Evolutionary conservation across 352 stramenopile species (phyloP).

Genomic region (Plasmopara viticola): DNA sequence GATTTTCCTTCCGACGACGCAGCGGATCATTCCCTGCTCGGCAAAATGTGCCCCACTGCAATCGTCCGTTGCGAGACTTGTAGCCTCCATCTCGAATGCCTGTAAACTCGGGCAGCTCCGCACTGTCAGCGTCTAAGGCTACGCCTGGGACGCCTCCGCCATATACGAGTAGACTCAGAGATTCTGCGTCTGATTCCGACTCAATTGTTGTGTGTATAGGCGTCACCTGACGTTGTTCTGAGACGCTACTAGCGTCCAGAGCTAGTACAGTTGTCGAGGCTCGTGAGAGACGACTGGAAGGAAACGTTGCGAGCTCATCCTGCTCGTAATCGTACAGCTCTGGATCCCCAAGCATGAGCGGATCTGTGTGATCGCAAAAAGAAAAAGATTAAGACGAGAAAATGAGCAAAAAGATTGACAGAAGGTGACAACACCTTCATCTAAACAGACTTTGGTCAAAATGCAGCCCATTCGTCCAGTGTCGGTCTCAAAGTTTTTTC

Average conservation of each 20-base stretch:
- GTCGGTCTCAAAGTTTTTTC: constrained; percentile 5
- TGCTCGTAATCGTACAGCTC: constrained; percentile 6
- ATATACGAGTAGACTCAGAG: constrained; percentile 22
- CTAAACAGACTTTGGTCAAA: constrained; percentile 40
- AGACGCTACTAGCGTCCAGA: constrained; percentile 20
- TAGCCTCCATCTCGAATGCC: constrained; percentile 43
- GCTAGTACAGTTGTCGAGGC: constrained; percentile 37
- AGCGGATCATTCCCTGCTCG: constrained; percentile 68
- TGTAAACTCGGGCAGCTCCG: constrained; percentile 62
- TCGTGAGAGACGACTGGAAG: constrained; percentile 24
- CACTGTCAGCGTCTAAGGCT: constrained; percentile 46
- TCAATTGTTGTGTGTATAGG: neutral
- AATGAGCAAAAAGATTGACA: constrained; percentile 7
- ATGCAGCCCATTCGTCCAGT: constrained; percentile 42
- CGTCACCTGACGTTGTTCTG: constrained; percentile 8
- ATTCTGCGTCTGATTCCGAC: constrained; percentile 3
- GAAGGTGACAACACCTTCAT: constrained; percentile 24
- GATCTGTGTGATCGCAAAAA: constrained; percentile 11
- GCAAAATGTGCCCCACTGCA: constrained; percentile 50
- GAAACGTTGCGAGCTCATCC: constrained; percentile 2
- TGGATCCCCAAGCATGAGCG: constrained; percentile 21
- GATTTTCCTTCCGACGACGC: constrained; percentile 79
- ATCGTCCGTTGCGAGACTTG: constrained; percentile 31
- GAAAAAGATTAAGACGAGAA: constrained; percentile 1
- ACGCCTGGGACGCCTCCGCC: constrained; percentile 64